phyloP scores from a whole-genome alignment of 1,139 yeast species.

The Spencermartinsiella ligniputridi region DNA sequence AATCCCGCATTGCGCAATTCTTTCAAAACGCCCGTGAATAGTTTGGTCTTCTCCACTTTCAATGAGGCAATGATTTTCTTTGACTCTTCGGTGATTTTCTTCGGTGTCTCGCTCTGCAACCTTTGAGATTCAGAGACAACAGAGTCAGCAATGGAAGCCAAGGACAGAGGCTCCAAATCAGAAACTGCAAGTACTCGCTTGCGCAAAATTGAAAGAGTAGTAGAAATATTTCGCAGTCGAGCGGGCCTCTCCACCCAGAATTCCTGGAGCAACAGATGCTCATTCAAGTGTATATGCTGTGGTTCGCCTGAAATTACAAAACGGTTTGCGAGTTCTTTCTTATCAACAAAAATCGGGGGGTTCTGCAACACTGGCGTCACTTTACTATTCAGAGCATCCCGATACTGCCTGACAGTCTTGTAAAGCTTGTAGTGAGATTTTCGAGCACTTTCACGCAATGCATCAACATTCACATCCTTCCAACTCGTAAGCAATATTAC shows the following conservation, averaged over 20 bases:
- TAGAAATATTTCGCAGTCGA: conserved; percentile 47
- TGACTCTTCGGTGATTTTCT: conserved; percentile 60
- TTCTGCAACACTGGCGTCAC: conserved; percentile 55
- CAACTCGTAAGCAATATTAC: conserved; percentile 88
- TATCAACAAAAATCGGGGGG: conserved; percentile 29
- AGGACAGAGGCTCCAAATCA: conserved; percentile 35
- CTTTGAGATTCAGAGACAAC: conserved; percentile 55
- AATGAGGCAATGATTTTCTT: conserved; percentile 70
- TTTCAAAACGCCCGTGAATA: conserved; percentile 70
- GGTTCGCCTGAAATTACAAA: not conserved
- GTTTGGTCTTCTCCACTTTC: conserved; percentile 72
- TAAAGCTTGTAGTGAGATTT: conserved; percentile 80
- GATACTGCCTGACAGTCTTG: conserved; percentile 78
- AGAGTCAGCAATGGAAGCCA: conserved; percentile 51
- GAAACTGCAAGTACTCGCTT: conserved; percentile 15
- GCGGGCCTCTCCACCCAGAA: conserved; percentile 55
- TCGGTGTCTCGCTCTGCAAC: conserved; percentile 74
- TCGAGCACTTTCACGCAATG: conserved; percentile 88
- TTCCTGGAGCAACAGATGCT: conserved; percentile 25
- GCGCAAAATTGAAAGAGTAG: conserved; percentile 34
- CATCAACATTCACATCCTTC: conserved; percentile 94
- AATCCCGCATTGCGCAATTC: conserved; percentile 75
- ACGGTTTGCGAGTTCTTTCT: not conserved
- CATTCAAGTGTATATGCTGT: not conserved
- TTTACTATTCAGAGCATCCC: conserved; percentile 54